Conservation (phyloP, 2,329 filamentous ascomycete species). For the Ambrosiella xylebori region DNA sequence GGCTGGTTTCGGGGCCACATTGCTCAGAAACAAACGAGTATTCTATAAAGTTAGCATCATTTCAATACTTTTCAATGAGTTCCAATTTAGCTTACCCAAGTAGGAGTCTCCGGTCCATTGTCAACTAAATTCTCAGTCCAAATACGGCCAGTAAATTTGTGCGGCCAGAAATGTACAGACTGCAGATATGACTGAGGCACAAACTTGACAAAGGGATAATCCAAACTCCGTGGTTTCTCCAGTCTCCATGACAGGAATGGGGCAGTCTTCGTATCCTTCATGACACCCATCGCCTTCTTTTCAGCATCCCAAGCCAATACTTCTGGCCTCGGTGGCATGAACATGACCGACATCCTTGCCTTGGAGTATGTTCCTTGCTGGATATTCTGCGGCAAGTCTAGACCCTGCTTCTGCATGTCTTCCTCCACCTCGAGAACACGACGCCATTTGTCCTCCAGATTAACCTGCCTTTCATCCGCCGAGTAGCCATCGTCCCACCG, state of each 20-base stretch:
- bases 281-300: neutral
- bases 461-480: neutral
- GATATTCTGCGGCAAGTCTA: neutral
- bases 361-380: neutral
- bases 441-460: neutral
- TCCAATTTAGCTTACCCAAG: no score
- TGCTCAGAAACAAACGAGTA: no score
- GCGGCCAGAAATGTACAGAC: neutral
- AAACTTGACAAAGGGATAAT: neutral
- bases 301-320: neutral
- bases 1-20: no score
- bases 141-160: no score
- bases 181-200: neutral
- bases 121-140: no score
- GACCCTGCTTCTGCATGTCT: neutral
- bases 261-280: neutral
- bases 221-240: neutral
- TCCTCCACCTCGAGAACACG: neutral
- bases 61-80: no score
- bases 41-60: no score
- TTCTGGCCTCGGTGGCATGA: neutral
- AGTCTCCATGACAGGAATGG: neutral
- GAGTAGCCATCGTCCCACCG: neutral
- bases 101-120: no score
- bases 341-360: neutral